Percentiles rank a stretch among this genome's conserved stretches.
These are phyloP conservation scores for Brettanomyces custersianus DNA, from an alignment of 805 yeast genomes.

Conservation along the genomic window DNA sequence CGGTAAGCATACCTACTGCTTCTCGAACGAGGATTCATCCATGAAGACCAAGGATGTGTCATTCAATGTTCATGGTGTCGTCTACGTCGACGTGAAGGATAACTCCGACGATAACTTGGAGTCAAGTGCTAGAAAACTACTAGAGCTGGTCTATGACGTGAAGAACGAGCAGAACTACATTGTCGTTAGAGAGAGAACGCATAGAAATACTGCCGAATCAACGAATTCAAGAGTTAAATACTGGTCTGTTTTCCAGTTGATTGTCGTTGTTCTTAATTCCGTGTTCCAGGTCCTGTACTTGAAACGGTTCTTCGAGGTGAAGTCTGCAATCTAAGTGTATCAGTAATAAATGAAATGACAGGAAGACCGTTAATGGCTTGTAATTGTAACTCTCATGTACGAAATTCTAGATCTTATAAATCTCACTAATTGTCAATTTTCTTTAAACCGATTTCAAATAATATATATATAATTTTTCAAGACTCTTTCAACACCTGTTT, in stretches of 20 bases:
- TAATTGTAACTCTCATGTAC: too few relatives aligned
- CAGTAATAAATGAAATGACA: too few relatives aligned
- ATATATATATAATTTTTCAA: too few relatives aligned
- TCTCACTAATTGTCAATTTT: neutral
- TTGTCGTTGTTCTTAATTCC: conserved; percentile 79
- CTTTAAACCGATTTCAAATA: neutral
- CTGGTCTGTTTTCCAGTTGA: conserved; percentile 91
- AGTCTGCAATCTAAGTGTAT: conserved; percentile 61
- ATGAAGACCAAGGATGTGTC: conserved; percentile 81
- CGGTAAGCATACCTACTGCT: conserved; percentile 84
- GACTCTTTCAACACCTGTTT: too few relatives aligned
- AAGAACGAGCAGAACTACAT: conserved; percentile 89
- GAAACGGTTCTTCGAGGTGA: conserved; percentile 92
- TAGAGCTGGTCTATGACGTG: conserved; percentile 73
- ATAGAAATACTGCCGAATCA: conserved; percentile 96
- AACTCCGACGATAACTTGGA: conserved; percentile 72
- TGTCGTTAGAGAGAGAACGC: conserved; percentile 93
- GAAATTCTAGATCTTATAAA: too few relatives aligned
- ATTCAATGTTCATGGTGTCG: conserved; percentile 89
- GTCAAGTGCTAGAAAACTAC: conserved; percentile 67
- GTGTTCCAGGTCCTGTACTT: conserved; percentile 89
- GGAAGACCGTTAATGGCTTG: too few relatives aligned
- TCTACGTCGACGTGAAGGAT: conserved; percentile 67
- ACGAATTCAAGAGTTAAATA: conserved; percentile 95
- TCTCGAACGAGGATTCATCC: conserved; percentile 74